Evolutionary conservation across 257 asterid genomes (phyloP), one percentile per base, ranked within the genome.

Genomic region (Eustoma russellianum): DNA sequence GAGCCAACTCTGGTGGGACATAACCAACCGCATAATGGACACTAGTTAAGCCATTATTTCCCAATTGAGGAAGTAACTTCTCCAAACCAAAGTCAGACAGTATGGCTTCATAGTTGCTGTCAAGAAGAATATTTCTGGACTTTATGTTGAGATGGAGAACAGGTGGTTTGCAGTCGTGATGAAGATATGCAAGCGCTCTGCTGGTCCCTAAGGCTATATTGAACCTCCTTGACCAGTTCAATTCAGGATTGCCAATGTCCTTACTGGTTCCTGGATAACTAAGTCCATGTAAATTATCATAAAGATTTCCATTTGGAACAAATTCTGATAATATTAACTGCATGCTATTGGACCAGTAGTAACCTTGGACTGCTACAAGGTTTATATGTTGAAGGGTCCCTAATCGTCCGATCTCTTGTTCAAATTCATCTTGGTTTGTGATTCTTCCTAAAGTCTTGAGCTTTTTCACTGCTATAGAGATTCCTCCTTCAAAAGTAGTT

Each of bases 341-440:
- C 97, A 88, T 80, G 58, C 72, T 82, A 4, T 94, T 70, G n/a
- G 97, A 92, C 97, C 97, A 85, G 19, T 92, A 92, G 56, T 85
- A 88, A 5, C 98, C 97, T 70, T 92, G 95, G 19, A 81, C 34
- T 4, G 81, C 40, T 2, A 81, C 95, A n/a, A 92, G 77, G 72
- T 88, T 87, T 3, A 82, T 82, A 60, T 88, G 90, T 3, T 49
- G 77, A 28, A 92, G 76, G 62, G 47, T 75, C 43, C 93, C 98
- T 13, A 92, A 58, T 18, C 82, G 79, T 10, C 93, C 94, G 7
- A 92, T 71, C 66, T 84, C 95, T 0, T 82, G 88, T 69, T 92
- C 98, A 11, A 92, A 92, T 63, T 87, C 97, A 41, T 85, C 97
- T 66, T 92, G 98, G 59, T 68, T 73, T 70, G 72, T 73, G 73